Conservation (phyloP, 2,329 filamentous ascomycete species). For the Claviceps capensis region DNA sequence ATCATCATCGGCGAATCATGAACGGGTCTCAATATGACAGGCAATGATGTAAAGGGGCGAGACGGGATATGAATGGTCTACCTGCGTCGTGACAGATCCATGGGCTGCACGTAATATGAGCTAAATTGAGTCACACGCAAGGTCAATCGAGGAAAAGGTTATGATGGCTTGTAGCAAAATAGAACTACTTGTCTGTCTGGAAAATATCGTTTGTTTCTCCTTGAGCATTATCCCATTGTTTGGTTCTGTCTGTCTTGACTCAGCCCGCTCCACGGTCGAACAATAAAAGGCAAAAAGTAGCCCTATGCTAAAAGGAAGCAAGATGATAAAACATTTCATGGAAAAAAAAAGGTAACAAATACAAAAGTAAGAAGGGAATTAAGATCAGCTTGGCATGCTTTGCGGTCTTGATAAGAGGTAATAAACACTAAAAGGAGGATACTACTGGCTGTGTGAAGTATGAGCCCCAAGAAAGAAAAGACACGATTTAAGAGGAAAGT, state of each 20-base stretch:
- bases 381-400: not conserved
- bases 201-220: no score
- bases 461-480: not conserved
- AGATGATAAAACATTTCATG: not conserved
- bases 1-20: not conserved
- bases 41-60: no score
- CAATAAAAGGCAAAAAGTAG: not conserved
- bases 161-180: not conserved
- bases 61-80: no score
- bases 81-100: not conserved
- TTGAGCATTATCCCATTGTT: no score
- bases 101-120: slow-evolving; percentile 13
- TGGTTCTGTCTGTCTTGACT: no score
- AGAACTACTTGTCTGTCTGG: not conserved
- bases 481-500: no score
- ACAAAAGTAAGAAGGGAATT: not conserved
- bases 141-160: slow-evolving; percentile 12
- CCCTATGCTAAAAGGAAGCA: not conserved
- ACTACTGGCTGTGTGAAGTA: not conserved
- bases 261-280: no score
- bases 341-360: not conserved
- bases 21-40: no score
- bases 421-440: not conserved
- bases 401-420: not conserved
- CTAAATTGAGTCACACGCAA: slow-evolving; percentile 14